Percentiles rank a stretch among this genome's conserved stretches.
Evolutionary conservation across 2,329 filamentous ascomycete genomes (phyloP).

Genomic region (Fusarium xyrophilum): DNA sequence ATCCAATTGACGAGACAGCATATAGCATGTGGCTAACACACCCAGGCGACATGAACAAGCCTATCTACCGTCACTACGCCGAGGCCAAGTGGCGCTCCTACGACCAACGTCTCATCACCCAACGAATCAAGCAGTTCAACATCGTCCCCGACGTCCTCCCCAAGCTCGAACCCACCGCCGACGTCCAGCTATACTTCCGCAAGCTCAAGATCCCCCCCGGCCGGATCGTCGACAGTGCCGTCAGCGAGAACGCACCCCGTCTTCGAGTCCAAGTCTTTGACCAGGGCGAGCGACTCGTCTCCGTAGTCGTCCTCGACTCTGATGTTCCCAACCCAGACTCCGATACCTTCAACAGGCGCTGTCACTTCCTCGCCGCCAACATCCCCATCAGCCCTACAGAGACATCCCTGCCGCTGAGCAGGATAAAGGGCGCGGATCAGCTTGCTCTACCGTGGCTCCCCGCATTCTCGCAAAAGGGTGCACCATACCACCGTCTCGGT

Average conservation of each 20-base stretch:
- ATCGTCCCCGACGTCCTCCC: conserved; percentile 89
- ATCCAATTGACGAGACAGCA: not conserved
- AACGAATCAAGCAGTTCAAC: conserved; percentile 85
- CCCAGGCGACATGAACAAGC: conserved; percentile 91
- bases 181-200: conserved; percentile 83
- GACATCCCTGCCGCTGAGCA: conserved; percentile 69
- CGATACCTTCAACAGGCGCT: conserved; percentile 80
- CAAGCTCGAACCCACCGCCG: conserved; percentile 76
- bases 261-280: conserved; percentile 88
- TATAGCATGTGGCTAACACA: not conserved
- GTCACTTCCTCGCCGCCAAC: conserved; percentile 83
- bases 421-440: conserved; percentile 66
- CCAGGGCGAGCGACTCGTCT: conserved; percentile 79
- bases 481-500: conserved; percentile 87
- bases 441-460: conserved; percentile 83
- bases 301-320: conserved; percentile 84
- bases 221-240: conserved; percentile 74
- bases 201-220: conserved; percentile 75
- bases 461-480: conserved; percentile 86
- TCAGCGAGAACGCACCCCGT: conserved; percentile 76
- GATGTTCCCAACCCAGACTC: conserved; percentile 83
- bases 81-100: conserved; percentile 87
- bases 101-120: conserved; percentile 77
- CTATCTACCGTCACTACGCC: conserved; percentile 91
- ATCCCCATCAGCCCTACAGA: conserved; percentile 60